Percentiles rank a stretch among this genome's conserved stretches.
Evolutionary conservation across 176 grass and related monocot species (phyloP).

Genomic region (Elymus sibiricus): DNA sequence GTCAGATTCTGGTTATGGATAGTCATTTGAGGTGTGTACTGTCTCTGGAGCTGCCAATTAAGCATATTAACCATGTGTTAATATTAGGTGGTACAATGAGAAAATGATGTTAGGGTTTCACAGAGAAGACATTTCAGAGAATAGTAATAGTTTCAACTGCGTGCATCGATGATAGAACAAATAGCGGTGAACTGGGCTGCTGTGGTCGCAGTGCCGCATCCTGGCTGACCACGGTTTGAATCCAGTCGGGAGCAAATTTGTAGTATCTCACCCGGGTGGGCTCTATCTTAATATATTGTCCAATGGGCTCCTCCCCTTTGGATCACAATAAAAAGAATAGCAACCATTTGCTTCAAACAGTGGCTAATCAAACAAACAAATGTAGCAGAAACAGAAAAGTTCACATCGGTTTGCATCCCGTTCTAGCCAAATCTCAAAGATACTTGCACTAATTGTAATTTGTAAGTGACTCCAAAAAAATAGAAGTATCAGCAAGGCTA

Average conservation of each 20-base stretch:
- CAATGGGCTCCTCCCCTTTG: no score
- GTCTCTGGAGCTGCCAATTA: conserved; percentile 56
- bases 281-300: no score
- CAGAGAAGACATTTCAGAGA: neutral
- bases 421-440: neutral
- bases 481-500: no score
- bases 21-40: conserved; percentile 60
- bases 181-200: no score
- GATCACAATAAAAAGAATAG: neutral
- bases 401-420: neutral
- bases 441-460: neutral
- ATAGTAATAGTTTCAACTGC: neutral
- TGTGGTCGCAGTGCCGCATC: no score
- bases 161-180: neutral
- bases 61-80: neutral
- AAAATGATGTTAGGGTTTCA: neutral
- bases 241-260: no score
- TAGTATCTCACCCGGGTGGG: no score
- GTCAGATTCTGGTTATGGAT: conserved; percentile 65
- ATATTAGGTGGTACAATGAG: conserved; percentile 1
- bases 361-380: neutral
- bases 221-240: no score
- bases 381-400: neutral
- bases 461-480: neutral
- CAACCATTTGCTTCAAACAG: conserved; percentile 13